Percentiles rank a stretch among this genome's conserved stretches.
These are phyloP conservation scores for Linum lewisii DNA, from an alignment of 345 rosid species.

Conservation along the genomic window DNA sequence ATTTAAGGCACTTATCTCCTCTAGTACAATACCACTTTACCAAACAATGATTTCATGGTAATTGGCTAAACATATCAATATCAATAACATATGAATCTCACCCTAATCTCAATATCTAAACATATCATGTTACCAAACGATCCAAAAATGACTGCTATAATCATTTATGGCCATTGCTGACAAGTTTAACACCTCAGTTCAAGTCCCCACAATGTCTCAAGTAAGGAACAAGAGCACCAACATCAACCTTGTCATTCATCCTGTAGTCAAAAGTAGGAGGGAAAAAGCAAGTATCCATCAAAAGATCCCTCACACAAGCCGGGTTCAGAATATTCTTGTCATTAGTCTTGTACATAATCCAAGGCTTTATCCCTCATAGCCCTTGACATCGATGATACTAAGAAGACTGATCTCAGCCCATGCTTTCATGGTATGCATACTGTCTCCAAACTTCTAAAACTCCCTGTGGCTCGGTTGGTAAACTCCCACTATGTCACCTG, in stretches of 20 bases:
- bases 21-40: no score
- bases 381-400: neutral
- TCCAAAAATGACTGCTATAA: no score
- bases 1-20: no score
- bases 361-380: conserved; percentile 4
- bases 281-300: conserved; percentile 4
- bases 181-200: neutral
- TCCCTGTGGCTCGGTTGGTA: conserved; percentile 4
- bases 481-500: neutral
- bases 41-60: no score
- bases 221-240: neutral
- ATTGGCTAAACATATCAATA: no score
- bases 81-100: no score
- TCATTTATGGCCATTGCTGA: neutral
- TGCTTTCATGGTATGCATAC: conserved; percentile 2
- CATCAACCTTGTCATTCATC: neutral
- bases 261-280: neutral
- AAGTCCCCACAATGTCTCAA: neutral
- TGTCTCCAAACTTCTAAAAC: neutral
- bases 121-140: no score
- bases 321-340: neutral
- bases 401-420: conserved; percentile 1
- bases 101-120: no score
- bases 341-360: neutral
- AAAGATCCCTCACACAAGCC: neutral